Conservation (phyloP, 768 basidiomycete genomes). For the Collybia mongolica region DNA sequence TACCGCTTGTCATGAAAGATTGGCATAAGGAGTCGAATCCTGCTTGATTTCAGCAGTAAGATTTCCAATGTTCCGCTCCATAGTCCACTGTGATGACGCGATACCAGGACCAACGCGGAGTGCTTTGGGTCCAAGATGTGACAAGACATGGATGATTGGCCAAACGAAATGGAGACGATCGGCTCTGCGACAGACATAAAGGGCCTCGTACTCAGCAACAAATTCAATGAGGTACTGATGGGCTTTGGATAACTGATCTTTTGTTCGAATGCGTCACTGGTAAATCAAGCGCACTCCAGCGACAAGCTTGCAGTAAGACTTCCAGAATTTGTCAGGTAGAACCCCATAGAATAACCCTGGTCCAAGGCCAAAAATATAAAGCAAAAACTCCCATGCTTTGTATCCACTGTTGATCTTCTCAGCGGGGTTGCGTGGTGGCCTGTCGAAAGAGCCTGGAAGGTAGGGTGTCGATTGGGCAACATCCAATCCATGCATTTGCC, state of each 20-base stretch:
- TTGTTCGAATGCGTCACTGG: constrained; percentile 3
- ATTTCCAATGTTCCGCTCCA: constrained; percentile 11
- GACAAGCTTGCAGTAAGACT: constrained; percentile 12
- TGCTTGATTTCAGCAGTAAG: constrained; percentile 15
- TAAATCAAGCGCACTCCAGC: constrained; percentile 6
- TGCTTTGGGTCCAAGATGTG: constrained; percentile 5
- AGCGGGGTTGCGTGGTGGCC: constrained; percentile 37
- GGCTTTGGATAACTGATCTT: neutral
- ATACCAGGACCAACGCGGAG: constrained; percentile 8
- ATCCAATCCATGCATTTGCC: constrained; percentile 31
- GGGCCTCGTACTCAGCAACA: constrained; percentile 28
- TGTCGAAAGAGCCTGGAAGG: constrained; percentile 38
- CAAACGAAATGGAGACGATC: constrained; percentile 30
- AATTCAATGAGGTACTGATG: constrained; percentile 23
- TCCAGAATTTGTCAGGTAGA: constrained; percentile 7
- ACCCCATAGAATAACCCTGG: constrained; percentile 9
- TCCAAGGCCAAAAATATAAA: constrained; percentile 11
- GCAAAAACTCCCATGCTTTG: constrained; percentile 21
- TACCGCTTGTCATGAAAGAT: constrained; percentile 15
- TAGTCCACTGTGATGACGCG: constrained; percentile 9
- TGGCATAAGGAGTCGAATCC: constrained; percentile 17
- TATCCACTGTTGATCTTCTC: constrained; percentile 35
- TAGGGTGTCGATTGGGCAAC: constrained; percentile 28
- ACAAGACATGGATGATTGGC: constrained; percentile 26
- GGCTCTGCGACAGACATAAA: constrained; percentile 26